These are phyloP conservation scores for Massarina eburnea DNA, from an alignment of 2,329 filamentous ascomycete species.

Conservation along the genomic window DNA sequence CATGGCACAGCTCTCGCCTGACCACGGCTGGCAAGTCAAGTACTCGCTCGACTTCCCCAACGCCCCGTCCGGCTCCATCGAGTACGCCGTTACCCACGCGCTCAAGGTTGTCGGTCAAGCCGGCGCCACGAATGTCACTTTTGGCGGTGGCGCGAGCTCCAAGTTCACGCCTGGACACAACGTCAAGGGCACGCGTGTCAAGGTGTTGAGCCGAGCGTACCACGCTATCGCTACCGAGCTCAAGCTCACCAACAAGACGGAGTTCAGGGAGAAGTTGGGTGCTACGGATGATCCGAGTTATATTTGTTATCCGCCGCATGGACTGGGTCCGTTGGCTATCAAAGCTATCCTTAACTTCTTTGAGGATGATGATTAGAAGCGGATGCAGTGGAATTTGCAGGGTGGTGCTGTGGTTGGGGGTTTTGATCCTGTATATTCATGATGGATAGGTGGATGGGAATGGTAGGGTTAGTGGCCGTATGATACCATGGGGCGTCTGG, in stretches of 20 bases:
- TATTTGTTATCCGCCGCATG: constrained; percentile 86
- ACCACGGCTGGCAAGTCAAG: constrained; percentile 90
- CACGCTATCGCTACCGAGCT: constrained; percentile 79
- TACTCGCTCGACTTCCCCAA: constrained; percentile 93
- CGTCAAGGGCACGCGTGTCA: constrained; percentile 76
- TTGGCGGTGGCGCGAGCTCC: constrained; percentile 78
- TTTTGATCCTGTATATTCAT: background rate
- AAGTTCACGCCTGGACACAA: constrained; percentile 79
- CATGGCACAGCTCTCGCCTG: constrained; percentile 76
- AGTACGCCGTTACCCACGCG: constrained; percentile 74
- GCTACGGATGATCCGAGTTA: constrained; percentile 81
- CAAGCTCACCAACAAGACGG: constrained; percentile 78
- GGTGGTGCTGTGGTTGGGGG: no score
- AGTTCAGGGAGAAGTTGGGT: constrained; percentile 90
- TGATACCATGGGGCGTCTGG: constrained; percentile 1
- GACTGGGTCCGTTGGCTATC: constrained; percentile 77
- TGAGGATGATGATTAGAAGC: constrained; percentile 64
- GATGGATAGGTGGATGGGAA: background rate
- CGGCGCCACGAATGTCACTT: constrained; percentile 72
- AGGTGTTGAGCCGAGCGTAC: constrained; percentile 81
- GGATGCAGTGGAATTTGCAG: no score
- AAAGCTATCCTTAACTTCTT: constrained; percentile 90
- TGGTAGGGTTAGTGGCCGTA: background rate
- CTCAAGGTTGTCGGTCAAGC: constrained; percentile 62
- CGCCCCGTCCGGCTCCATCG: constrained; percentile 83